phyloP scores from a whole-genome alignment of 2,329 filamentous ascomycete genomes.

The Erysiphe pulchra region DNA sequence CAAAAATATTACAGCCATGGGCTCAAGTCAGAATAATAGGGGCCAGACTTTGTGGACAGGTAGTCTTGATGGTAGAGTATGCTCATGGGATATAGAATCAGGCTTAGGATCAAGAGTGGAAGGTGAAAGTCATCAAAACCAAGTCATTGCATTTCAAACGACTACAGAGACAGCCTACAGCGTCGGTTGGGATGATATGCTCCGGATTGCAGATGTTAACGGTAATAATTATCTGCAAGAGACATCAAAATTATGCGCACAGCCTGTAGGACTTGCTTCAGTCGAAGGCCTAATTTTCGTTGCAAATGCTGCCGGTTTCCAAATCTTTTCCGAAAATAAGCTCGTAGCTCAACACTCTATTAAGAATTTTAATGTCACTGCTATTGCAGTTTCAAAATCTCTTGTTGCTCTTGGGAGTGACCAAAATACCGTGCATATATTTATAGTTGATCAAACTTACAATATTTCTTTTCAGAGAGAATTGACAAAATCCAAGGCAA shows the following conservation, averaged over 20 bases:
- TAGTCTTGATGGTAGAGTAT: slow-evolving; percentile 73
- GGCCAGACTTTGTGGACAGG: slow-evolving; percentile 56
- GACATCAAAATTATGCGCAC: slow-evolving; percentile 40
- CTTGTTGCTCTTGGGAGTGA: slow-evolving; percentile 54
- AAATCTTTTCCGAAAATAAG: slow-evolving; percentile 32
- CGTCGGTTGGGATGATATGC: slow-evolving; percentile 81
- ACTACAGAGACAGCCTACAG: slow-evolving; percentile 44
- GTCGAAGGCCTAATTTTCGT: slow-evolving; percentile 24
- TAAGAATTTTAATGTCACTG: slow-evolving; percentile 38
- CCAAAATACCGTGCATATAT: slow-evolving; percentile 51
- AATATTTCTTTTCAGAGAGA: slow-evolving; percentile 19
- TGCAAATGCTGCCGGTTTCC: slow-evolving; percentile 27
- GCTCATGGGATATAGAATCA: slow-evolving; percentile 52
- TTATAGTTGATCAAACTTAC: slow-evolving; percentile 31
- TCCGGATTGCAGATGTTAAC: slow-evolving; percentile 52
- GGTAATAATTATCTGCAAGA: slow-evolving; percentile 51
- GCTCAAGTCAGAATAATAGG: slow-evolving; percentile 21
- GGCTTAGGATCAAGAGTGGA: slow-evolving; percentile 48
- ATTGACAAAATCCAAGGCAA: slow-evolving; percentile 41
- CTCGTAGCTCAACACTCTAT: slow-evolving; percentile 27
- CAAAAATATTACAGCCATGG: slow-evolving; percentile 66
- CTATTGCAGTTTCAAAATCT: slow-evolving; percentile 41
- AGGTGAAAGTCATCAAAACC: slow-evolving; percentile 63
- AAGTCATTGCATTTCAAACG: slow-evolving; percentile 51
- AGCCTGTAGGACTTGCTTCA: slow-evolving; percentile 50